Percentiles rank a stretch among this genome's conserved stretches.
phyloP scores from a whole-genome alignment of 768 basidiomycete genomes.

The Suillus americanus region DNA sequence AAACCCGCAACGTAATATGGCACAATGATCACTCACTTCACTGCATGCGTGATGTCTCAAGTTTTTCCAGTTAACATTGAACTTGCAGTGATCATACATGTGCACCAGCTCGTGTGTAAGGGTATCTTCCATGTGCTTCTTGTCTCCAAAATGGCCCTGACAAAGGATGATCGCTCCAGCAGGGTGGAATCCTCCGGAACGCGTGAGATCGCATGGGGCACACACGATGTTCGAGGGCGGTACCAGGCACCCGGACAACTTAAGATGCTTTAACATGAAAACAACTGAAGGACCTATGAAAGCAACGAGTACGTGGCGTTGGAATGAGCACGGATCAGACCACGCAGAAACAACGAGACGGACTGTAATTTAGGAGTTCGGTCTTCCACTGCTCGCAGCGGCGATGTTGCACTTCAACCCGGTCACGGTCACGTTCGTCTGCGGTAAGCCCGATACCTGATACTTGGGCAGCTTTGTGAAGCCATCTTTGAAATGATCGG shows the following conservation, averaged over 20 bases:
- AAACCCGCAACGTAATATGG: neutral
- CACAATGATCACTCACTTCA: conserved; percentile 60
- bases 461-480: conserved; percentile 43
- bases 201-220: conserved; percentile 72
- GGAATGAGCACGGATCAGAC: conserved; percentile 9
- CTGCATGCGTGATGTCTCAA: conserved; percentile 94
- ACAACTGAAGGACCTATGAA: conserved; percentile 77
- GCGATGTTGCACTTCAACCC: conserved; percentile 38
- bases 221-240: conserved; percentile 77
- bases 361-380: conserved; percentile 69
- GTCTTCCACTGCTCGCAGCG: conserved; percentile 70
- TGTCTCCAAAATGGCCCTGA: conserved; percentile 76
- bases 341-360: conserved; percentile 30
- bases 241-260: conserved; percentile 68
- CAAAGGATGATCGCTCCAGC: conserved; percentile 83
- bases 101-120: conserved; percentile 93
- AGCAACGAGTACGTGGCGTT: neutral
- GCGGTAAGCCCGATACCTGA: conserved; percentile 52
- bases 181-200: conserved; percentile 84
- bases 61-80: conserved; percentile 91
- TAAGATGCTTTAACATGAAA: conserved; percentile 93
- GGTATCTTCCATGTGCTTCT: conserved; percentile 91
- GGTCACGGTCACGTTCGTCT: conserved; percentile 39
- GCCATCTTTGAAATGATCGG: conserved; percentile 50
- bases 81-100: conserved; percentile 93